A percentile compares a stretch with the other conserved stretches of the same genome.
These are phyloP conservation scores for Odontarrhena argentea DNA, from an alignment of 345 rosid species.

Conservation along the genomic window DNA sequence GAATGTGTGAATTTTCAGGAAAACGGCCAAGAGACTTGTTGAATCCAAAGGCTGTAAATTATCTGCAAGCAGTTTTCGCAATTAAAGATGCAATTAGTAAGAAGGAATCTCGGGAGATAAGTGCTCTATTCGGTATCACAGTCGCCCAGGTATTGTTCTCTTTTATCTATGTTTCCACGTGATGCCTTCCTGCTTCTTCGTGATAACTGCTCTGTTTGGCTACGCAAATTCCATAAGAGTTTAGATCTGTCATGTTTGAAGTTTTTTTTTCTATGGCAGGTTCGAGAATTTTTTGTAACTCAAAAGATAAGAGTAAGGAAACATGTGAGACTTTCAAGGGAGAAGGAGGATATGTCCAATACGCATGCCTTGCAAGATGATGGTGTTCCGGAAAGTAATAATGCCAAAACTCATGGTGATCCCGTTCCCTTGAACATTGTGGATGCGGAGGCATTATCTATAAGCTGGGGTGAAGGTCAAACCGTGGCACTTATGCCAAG, in stretches of 20 bases:
- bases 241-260: conserved; percentile 9
- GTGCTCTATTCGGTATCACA: conserved; percentile 85
- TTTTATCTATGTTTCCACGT: too few relatives aligned
- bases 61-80: conserved; percentile 88
- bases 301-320: conserved; percentile 88
- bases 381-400: conserved; percentile 36
- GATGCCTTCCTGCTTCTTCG: not conserved
- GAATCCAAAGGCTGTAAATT: conserved; percentile 89
- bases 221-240: not conserved
- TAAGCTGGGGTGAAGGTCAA: conserved; percentile 55
- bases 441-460: conserved; percentile 45
- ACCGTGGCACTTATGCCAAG: conserved; percentile 53
- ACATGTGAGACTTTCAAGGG: conserved; percentile 75
- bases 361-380: conserved; percentile 36
- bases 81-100: conserved; percentile 93
- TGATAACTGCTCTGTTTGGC: conserved; percentile 14
- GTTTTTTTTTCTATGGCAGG: conserved; percentile 48
- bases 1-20: conserved; percentile 51
- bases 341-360: conserved; percentile 57
- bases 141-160: conserved; percentile 69
- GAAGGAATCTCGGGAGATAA: conserved; percentile 91
- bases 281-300: conserved; percentile 83
- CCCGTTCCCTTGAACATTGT: conserved; percentile 41
- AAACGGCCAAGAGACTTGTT: conserved; percentile 97
- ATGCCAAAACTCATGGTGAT: conserved; percentile 23